Evolutionary conservation across 2,329 filamentous ascomycete species (phyloP), one percentile per base, ranked within the genome.

Genomic region (Scytalidium lignicola): DNA sequence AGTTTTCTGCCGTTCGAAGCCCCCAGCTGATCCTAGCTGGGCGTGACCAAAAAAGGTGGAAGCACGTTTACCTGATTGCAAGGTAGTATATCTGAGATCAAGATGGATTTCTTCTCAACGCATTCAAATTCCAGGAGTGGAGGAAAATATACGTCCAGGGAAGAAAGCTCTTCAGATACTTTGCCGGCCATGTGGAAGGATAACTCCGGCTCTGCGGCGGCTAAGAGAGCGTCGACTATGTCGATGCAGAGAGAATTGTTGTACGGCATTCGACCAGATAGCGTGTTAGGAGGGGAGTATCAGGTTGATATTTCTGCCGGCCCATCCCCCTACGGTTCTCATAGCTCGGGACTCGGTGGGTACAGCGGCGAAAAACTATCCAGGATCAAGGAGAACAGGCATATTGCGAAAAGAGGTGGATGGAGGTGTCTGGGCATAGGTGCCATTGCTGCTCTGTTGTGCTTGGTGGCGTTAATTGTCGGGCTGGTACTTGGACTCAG

Each of bases 401-500:
- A 59, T 51, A 52, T 65, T 45, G 61, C 57, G 22, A 57, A 60
- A 41, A 51, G 64, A 46, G 63, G 64, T 8, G 64, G 64, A 13
- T 66, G 65, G 65, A 57, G 53, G 43, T 47, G 63, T 22, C 58
- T 64, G 56, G 51, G 51, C 19, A 26, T 65, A 13, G 51, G 65
- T 26, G 51, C 51, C 1, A n/a, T 55, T 2, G 43, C 58, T 17
- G 22, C 63, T 28, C 22, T 58, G 22, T 39, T 62, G 13, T 54
- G 58, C 43, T 46, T 62, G 17, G 51, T 68, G 7, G 65, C 54
- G 7, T 48, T 68, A 28, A 55, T 52, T 2, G 58, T 67, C 23
- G 65, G 65, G 21, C 51, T 69, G 23, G 61, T 47, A 18, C 52
- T 65, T 21, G 66, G 64, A 22, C 46, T 65, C 45, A 52, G 42